Base-by-base conservation (phyloP, 805 yeast species). In the Candida sonorensis region DNA sequence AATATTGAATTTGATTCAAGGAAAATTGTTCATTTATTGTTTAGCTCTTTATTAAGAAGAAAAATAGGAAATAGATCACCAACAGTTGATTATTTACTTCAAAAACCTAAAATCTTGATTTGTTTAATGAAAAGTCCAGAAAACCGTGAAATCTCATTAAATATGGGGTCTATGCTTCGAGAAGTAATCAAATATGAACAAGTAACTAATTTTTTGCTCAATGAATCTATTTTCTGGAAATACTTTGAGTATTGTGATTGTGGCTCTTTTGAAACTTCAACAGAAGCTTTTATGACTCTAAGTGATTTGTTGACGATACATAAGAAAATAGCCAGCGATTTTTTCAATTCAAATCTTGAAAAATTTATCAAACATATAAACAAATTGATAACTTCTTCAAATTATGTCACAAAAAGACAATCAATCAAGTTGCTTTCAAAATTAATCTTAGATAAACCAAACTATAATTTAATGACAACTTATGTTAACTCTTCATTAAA, bases 321-420 rank as follows among this genome's bases (percentile, higher is more conserved):
- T 60, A 78, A 80, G 41, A 71, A 69, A 41, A 54, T 79, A 17
- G 85, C 82, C 0, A 62, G 81, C 5, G 85, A 76, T 33, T 90
- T 90, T 58, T 69, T 90, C 44, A 63, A 64, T 18, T 52, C 50
- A 3, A 75, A 85, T 51, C 63, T 75, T 33, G 73, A 66, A 4
- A 53, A 50, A 21, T 85, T 92, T 55, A 77, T 77, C 14, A 51
- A 55, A 21, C 61, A 65, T 40, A 79, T 86, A 44, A 87, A 85
- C 53, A 67, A 67, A 34, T 61, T 90, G 37, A 77, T 92, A 38
- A 72, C 75, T 27, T 80, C 85, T 28, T 73, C 77, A 11, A 87
- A 83, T 56, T 92, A 92, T 56, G 97, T 92, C 19, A 86, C 94
- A 3, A 86, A 87, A 53, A 75, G 98, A 41, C 97, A 90, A 59